These are phyloP conservation scores for Neurospora sp. DNA, from an alignment of 495 filamentous ascomycete genomes.

Conservation along the genomic window DNA sequence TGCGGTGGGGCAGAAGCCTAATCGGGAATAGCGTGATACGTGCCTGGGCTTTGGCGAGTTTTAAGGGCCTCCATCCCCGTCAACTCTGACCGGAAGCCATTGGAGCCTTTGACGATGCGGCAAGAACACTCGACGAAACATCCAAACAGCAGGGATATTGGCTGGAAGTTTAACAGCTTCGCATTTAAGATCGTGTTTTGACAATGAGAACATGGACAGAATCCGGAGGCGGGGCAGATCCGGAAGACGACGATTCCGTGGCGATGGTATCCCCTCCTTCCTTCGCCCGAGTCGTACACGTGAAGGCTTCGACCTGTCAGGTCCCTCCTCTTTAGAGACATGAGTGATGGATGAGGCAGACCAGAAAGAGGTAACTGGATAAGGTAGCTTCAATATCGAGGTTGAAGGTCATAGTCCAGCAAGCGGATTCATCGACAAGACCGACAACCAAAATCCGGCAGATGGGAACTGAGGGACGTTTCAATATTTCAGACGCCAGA, in stretches of 20 bases:
- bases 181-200: slow-evolving; percentile 11
- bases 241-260: background rate
- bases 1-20: slow-evolving; percentile 7
- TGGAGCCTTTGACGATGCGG: slow-evolving; percentile 11
- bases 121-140: background rate
- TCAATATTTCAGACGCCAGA: slow-evolving; percentile 20
- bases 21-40: slow-evolving; percentile 28
- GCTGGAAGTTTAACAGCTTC: background rate
- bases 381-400: background rate
- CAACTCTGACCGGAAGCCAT: slow-evolving; percentile 19
- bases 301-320: background rate
- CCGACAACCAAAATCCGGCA: slow-evolving; percentile 3
- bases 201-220: background rate
- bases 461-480: slow-evolving; percentile 24
- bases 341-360: background rate
- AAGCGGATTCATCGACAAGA: background rate
- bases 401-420: background rate
- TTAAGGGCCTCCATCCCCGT: slow-evolving; percentile 20
- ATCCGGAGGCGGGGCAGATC: background rate
- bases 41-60: slow-evolving; percentile 31
- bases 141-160: background rate
- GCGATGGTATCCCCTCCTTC: background rate
- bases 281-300: background rate
- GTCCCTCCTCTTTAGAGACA: background rate
- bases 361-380: background rate